These are phyloP conservation scores for Agaricus subrufescens DNA, from an alignment of 768 basidiomycete species.

Conservation along the genomic window DNA sequence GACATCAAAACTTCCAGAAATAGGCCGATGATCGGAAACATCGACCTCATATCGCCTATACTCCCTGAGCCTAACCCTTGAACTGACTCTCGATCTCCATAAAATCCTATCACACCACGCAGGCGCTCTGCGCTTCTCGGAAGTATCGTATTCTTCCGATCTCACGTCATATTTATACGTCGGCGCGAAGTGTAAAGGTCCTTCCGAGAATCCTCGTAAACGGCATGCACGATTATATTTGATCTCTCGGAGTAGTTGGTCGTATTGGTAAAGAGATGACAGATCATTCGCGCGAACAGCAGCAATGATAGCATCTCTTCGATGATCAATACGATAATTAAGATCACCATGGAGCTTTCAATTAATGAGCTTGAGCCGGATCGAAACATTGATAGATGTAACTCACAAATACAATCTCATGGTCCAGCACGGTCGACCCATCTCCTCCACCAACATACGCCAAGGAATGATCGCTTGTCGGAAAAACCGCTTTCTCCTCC, in stretches of 20 bases:
- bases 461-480: constrained; percentile 46
- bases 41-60: constrained; percentile 84
- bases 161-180: constrained; percentile 94
- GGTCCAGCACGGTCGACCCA: constrained; percentile 89
- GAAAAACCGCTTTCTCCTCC: constrained; percentile 74
- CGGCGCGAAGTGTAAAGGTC: constrained; percentile 76
- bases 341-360: constrained; percentile 83
- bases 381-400: not conserved
- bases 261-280: constrained; percentile 60
- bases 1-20: constrained; percentile 74
- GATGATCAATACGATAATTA: constrained; percentile 96
- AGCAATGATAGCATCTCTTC: constrained; percentile 76
- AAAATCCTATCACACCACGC: constrained; percentile 98
- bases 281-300: constrained; percentile 67
- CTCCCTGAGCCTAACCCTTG: constrained; percentile 58
- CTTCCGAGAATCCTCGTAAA: constrained; percentile 78
- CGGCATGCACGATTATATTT: constrained; percentile 84
- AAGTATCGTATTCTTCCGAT: constrained; percentile 78
- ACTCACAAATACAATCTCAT: constrained; percentile 89
- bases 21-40: constrained; percentile 87
- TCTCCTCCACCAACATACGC: constrained; percentile 89
- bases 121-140: constrained; percentile 83
- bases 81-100: constrained; percentile 57
- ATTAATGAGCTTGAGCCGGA: not conserved
- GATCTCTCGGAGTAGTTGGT: constrained; percentile 90